phyloP scores from a whole-genome alignment of 805 yeast species.

The Ascoidea rubescens region DNA sequence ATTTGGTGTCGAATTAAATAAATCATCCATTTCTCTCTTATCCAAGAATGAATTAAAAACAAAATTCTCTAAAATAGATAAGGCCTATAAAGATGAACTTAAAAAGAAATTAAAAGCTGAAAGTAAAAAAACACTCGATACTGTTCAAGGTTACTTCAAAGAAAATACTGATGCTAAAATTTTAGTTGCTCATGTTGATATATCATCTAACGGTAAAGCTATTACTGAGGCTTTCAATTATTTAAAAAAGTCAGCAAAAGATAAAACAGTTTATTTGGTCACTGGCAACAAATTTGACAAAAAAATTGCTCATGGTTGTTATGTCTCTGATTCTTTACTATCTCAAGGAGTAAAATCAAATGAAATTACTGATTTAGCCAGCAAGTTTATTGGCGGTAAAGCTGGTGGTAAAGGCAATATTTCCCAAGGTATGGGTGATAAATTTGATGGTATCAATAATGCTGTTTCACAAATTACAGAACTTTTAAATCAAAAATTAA shows the following conservation, averaged over 20 bases:
- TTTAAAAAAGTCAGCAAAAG: conserved; percentile 63
- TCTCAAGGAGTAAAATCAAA: conserved; percentile 61
- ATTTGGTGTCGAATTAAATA: conserved; percentile 71
- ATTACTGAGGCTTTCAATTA: conserved; percentile 83
- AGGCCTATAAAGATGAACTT: conserved; percentile 74
- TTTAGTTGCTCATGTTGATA: conserved; percentile 55
- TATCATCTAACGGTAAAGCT: conserved; percentile 82
- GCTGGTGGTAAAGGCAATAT: conserved; percentile 98
- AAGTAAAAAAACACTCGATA: conserved; percentile 65
- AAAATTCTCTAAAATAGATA: conserved; percentile 67
- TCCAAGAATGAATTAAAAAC: conserved; percentile 65
- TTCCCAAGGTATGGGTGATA: conserved; percentile 94
- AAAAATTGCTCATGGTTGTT: conserved; percentile 94
- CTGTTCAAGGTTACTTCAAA: conserved; percentile 55
- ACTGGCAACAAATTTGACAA: conserved; percentile 48
- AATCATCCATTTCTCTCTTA: conserved; percentile 68
- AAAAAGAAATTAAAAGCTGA: conserved; percentile 85
- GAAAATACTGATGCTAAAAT: conserved; percentile 36
- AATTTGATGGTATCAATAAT: conserved; percentile 47
- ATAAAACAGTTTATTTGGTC: conserved; percentile 64
- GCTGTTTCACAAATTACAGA: conserved; percentile 65
- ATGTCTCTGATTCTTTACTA: conserved; percentile 58
- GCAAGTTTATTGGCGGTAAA: conserved; percentile 78
- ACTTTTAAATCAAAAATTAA: conserved; percentile 45
- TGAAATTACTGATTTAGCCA: conserved; percentile 59